Base-by-base conservation (phyloP, 805 yeast genomes). In the Candida awuae region DNA sequence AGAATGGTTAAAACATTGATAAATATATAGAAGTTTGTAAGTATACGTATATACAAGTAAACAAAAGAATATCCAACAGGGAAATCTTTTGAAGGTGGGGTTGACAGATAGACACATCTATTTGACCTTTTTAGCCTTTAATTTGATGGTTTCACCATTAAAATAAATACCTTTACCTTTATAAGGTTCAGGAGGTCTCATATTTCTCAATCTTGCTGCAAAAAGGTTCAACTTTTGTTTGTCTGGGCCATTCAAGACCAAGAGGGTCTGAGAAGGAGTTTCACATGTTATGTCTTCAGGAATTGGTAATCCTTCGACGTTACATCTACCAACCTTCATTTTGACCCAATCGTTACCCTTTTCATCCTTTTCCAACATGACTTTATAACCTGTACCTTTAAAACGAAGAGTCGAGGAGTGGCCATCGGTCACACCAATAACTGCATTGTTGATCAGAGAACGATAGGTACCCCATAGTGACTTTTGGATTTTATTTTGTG, bases 371-470 rank as follows among this genome's bases (percentile, higher is more conserved):
- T 84, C 94, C 15, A 90, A 56, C 44, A 75, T 70, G 3, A 94
- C 95, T 63, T 97, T 79, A 72, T 84, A 92, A 59, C 99, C 99
- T 10, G 97, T 90, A 48, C 99, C 99, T 14, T 86, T 94, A 49
- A 92, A 80, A 62, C 78, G 84, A 47, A 92, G 70, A 40, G 88
- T 82, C 19, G 92, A 77, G 45, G 86, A 62, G 58, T 92, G 97
- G 12, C 97, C 97, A 52, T 88, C 97, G 29, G 86, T 77, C 29
- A 87, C 94, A 37, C 99, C 99, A 27, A 74, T 67, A 21, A 90
- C 70, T 49, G 82, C 74, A 63, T 90, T 90, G 52, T 78, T 75
- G 34, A 92, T 58, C 42, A 80, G 67, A 0, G 94, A 71, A 57
- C 98, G 75, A 37, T 81, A 71, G 6, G 97, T 92, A 14, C 98